Evolutionary conservation across 805 yeast species (phyloP), one percentile per base, ranked within the genome.

Genomic region (Soucietia sequanensis): DNA sequence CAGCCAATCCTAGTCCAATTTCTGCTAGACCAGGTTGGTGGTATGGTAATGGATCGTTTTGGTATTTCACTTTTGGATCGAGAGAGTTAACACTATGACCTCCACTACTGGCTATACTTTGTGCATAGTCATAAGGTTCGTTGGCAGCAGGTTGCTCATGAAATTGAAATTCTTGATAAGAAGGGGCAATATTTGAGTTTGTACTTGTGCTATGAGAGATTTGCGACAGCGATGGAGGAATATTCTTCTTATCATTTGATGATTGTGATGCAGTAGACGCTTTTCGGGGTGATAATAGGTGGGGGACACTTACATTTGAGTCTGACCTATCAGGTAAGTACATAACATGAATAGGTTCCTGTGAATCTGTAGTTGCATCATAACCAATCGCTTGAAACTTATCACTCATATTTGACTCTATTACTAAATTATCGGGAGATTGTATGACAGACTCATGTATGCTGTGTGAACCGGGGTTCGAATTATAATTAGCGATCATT

Each of bases 301-400:
- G n/a, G n/a, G n/a, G n/a, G n/a, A n/a, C n/a, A 21, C 23, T 34
- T 22, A 11, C 26, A 14, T 29, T 28, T 17, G 26, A 31, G 23
- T 20, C 25, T 10, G 40, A 22, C 21, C 43, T 30, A 12, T 42
- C 46, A n/a, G 64, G 65, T 6, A 58, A 36, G 32, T 51, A 47
- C 47, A 39, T 47, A 13, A 60, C 66, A 26, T 48, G 59, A 12
- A 60, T 51, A 4, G 67, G 68, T 25, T 56, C 66, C 14, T 45
- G 44, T 4, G 52, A 30, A 23, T 42, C 46, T 5, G 47, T 14
- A 16, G 50, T 52, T n/a, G 50, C 38, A n/a, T 59, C 61, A 35
- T 64, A 64, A 20, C 65, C 58, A 17, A 66, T 55, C 12, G 72
- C 66, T 28, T 61, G 69, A 43, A 65, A 65, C 9, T 33, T 32